phyloP scores from a whole-genome alignment of 345 rosid species.

The Erucastrum elatum region DNA sequence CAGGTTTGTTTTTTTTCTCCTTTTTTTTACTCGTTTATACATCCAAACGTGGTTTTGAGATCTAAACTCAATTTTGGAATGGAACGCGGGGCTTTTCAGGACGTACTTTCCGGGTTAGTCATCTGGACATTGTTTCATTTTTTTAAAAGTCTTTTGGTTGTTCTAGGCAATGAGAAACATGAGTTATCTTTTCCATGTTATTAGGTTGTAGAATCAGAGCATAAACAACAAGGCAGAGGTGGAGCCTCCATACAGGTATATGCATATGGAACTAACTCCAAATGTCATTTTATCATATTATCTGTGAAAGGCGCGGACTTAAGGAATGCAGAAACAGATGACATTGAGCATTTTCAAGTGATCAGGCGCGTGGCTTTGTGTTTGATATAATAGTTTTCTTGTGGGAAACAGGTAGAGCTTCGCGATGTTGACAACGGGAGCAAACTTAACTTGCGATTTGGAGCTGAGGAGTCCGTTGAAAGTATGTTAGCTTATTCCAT shows the following conservation, averaged over 20 bases:
- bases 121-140: background rate
- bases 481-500: slow-evolving; percentile 44
- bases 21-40: slow-evolving; percentile 2
- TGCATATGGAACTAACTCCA: slow-evolving; percentile 23
- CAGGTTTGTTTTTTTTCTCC: slow-evolving; percentile 47
- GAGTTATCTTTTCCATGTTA: background rate
- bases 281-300: background rate
- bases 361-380: background rate
- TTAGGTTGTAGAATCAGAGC: slow-evolving; percentile 78
- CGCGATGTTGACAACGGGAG: slow-evolving; percentile 89
- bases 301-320: background rate
- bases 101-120: slow-evolving; percentile 66
- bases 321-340: background rate
- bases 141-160: background rate
- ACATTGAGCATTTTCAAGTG: no score
- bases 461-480: slow-evolving; percentile 83
- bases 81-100: slow-evolving; percentile 46
- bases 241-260: slow-evolving; percentile 93
- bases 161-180: background rate
- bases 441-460: slow-evolving; percentile 80
- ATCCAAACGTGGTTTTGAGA: background rate
- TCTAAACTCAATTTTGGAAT: slow-evolving; percentile 23
- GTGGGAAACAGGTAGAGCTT: slow-evolving; percentile 74
- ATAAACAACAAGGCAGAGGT: slow-evolving; percentile 91
- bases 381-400: background rate